Percentiles rank a stretch among this genome's conserved stretches.
phyloP scores from a whole-genome alignment of 345 rosid genomes.

The Eucalyptus marginata region DNA sequence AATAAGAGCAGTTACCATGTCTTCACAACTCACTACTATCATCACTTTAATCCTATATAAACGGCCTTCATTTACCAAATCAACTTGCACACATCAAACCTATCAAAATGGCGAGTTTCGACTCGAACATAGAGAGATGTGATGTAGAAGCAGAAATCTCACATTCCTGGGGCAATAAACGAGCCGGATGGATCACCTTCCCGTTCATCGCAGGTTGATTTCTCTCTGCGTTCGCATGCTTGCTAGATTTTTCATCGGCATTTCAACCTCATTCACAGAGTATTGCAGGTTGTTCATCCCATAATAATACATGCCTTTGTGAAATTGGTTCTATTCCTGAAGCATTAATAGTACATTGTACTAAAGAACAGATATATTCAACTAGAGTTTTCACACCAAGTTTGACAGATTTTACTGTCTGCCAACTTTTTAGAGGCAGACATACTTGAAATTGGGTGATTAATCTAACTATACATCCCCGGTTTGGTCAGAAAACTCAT shows the following conservation, averaged over 20 bases:
- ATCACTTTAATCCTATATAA: not conserved
- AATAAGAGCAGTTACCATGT: not conserved
- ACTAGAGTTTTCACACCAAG: not conserved
- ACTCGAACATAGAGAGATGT: not conserved
- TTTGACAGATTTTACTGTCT: no score
- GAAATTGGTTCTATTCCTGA: not conserved
- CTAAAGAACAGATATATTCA: not conserved
- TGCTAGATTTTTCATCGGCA: not conserved
- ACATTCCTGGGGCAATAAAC: not conserved
- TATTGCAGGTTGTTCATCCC: not conserved
- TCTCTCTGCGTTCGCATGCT: not conserved
- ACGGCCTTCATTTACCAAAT: not conserved
- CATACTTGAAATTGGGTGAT: no score
- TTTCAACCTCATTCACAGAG: not conserved
- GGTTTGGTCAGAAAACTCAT: not conserved
- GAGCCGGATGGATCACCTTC: conserved; percentile 38
- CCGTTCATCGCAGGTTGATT: conserved; percentile 32
- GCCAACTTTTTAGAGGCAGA: no score
- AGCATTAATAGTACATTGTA: no score
- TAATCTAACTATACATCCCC: not conserved
- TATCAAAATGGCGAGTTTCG: not conserved
- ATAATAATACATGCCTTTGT: not conserved
- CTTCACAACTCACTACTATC: not conserved
- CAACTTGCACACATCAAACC: not conserved
- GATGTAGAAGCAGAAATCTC: not conserved